Conservation (phyloP, 345 rosid genomes). For the Eucalyptus shirleyi region DNA sequence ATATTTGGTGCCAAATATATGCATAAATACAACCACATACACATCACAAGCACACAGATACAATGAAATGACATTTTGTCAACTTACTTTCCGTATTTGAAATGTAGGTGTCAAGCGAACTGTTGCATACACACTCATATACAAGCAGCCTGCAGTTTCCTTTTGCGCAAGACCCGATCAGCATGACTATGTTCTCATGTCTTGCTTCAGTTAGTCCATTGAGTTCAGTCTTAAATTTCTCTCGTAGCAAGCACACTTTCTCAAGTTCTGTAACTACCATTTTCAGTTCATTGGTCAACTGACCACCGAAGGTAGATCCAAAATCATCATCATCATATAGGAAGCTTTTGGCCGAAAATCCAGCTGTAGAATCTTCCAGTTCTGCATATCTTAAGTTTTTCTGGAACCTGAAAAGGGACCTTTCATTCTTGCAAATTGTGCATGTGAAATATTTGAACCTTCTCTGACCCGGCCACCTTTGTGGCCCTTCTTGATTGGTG, state of each 20-base stretch:
- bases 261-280: not conserved
- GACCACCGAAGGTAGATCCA: constrained; percentile 1
- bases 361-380: constrained; percentile 19
- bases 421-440: constrained; percentile 4
- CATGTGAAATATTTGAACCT: not conserved
- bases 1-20: not conserved
- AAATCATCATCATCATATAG: not conserved
- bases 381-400: constrained; percentile 8
- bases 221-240: constrained; percentile 1
- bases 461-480: not conserved
- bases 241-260: not conserved
- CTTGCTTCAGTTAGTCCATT: constrained; percentile 1
- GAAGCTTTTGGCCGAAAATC: constrained; percentile 12
- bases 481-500: not conserved
- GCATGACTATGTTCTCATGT: constrained; percentile 14
- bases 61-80: not conserved
- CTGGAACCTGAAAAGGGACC: not conserved
- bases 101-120: constrained; percentile 10
- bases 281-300: constrained; percentile 2
- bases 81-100: constrained; percentile 6
- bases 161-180: constrained; percentile 19
- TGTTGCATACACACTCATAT: constrained; percentile 14
- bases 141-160: constrained; percentile 17
- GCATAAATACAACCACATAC: not conserved
- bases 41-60: not conserved